phyloP scores from a whole-genome alignment of 192 early-diverging fungal genomes.

The Coemansia umbellata region DNA sequence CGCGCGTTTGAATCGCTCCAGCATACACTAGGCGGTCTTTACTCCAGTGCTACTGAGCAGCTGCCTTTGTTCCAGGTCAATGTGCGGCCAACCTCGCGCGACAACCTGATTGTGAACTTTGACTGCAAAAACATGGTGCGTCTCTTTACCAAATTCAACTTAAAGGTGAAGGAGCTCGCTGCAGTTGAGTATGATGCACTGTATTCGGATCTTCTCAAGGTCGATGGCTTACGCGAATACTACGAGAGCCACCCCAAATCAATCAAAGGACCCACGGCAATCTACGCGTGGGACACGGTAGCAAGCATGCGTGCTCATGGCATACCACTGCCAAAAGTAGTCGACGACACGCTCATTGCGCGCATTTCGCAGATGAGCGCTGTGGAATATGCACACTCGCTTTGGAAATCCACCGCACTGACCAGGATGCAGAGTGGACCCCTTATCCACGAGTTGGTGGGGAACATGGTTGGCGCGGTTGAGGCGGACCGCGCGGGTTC shows the following conservation, averaged over 20 bases:
- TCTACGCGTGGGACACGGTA: slow-evolving; percentile 17
- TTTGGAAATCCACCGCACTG: slow-evolving; percentile 13
- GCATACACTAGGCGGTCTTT: slow-evolving; percentile 59
- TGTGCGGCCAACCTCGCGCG: slow-evolving; percentile 28
- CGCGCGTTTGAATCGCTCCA: slow-evolving; percentile 69
- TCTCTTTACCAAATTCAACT: slow-evolving; percentile 9
- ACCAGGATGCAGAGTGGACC: slow-evolving; percentile 33
- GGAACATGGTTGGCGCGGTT: slow-evolving; percentile 18
- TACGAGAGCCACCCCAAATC: slow-evolving; percentile 4
- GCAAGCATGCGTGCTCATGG: slow-evolving; percentile 25
- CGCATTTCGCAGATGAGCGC: slow-evolving; percentile 13
- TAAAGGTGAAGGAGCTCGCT: not conserved
- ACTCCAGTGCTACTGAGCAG: slow-evolving; percentile 28
- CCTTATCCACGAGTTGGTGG: slow-evolving; percentile 30
- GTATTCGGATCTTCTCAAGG: slow-evolving; percentile 15
- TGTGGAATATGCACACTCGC: slow-evolving; percentile 22
- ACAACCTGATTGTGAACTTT: slow-evolving; percentile 29
- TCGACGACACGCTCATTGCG: slow-evolving; percentile 25
- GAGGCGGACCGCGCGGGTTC: slow-evolving; percentile 28
- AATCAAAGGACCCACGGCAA: not conserved
- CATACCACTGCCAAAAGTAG: slow-evolving; percentile 20
- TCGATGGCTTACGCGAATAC: slow-evolving; percentile 17
- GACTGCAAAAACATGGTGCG: slow-evolving; percentile 23
- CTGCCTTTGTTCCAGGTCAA: slow-evolving; percentile 16
- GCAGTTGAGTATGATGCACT: slow-evolving; percentile 18